Conservation (phyloP, 345 rosid genomes). For the Eucalyptus regnans region DNA sequence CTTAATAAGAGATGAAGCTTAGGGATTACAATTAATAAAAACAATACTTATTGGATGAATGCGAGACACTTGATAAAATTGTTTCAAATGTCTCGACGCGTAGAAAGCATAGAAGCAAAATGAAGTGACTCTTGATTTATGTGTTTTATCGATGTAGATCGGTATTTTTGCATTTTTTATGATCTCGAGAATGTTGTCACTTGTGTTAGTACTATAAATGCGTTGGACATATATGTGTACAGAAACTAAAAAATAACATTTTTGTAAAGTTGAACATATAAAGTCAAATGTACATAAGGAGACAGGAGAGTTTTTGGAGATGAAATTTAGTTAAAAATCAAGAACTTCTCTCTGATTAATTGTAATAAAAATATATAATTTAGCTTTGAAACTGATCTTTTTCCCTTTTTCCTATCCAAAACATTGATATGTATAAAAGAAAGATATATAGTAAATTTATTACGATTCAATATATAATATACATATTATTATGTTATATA, state of each 20-base stretch:
- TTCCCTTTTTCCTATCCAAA: background rate
- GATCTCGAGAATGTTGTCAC: background rate
- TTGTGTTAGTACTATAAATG: background rate
- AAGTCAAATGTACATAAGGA: background rate
- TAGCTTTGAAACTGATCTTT: background rate
- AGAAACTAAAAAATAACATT: background rate
- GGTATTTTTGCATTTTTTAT: background rate
- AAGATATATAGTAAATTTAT: background rate
- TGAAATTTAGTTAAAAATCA: background rate
- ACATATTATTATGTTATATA: background rate
- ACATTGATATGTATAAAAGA: background rate
- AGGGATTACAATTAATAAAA: background rate
- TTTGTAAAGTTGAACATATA: background rate
- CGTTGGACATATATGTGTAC: background rate
- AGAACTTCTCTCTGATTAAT: background rate
- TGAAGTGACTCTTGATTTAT: background rate
- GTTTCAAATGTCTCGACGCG: background rate
- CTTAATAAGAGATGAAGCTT: background rate
- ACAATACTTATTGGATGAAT: background rate
- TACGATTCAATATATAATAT: background rate
- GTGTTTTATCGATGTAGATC: background rate
- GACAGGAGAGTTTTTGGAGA: background rate
- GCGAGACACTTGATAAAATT: background rate
- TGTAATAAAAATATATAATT: background rate
- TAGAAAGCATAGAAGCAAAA: background rate